phyloP scores from a whole-genome alignment of 495 filamentous ascomycete species.

The Penicillium chermesinum region DNA sequence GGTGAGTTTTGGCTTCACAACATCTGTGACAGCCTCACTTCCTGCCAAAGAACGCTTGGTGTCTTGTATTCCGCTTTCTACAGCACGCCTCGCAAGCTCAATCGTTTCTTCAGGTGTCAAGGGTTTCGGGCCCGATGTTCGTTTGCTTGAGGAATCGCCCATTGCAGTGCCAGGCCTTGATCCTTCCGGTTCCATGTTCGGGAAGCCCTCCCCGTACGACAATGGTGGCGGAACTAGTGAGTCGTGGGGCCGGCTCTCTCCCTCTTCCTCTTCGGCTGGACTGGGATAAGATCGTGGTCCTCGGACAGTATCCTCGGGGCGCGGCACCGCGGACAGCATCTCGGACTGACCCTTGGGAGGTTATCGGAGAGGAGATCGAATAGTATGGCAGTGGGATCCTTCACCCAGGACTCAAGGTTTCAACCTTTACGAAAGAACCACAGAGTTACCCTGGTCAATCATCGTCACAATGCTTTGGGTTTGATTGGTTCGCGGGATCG shows the following conservation, averaged over 20 bases:
- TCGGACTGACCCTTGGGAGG: not conserved
- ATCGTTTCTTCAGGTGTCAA: constrained; percentile 44
- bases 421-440: constrained; percentile 10
- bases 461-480: constrained; percentile 14
- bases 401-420: not conserved
- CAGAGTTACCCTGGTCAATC: constrained; percentile 5
- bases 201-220: constrained; percentile 25
- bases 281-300: constrained; percentile 30
- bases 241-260: constrained; percentile 20
- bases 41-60: constrained; percentile 64
- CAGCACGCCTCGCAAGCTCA: constrained; percentile 57
- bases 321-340: constrained; percentile 39
- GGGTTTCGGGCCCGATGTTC: constrained; percentile 21
- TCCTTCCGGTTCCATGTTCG: constrained; percentile 28
- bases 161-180: constrained; percentile 29
- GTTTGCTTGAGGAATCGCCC: constrained; percentile 22
- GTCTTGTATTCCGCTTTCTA: constrained; percentile 62
- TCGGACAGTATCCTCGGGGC: constrained; percentile 37
- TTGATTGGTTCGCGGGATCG: not conserved
- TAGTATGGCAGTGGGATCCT: not conserved
- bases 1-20: constrained; percentile 72
- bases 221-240: constrained; percentile 17
- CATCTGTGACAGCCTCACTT: constrained; percentile 61
- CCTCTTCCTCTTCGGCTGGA: constrained; percentile 33
- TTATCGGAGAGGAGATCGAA: not conserved